A percentile compares a stretch with the other conserved stretches of the same genome.
Conservation (phyloP, 2,329 filamentous ascomycete genomes). For the Fusarium penzigii region DNA sequence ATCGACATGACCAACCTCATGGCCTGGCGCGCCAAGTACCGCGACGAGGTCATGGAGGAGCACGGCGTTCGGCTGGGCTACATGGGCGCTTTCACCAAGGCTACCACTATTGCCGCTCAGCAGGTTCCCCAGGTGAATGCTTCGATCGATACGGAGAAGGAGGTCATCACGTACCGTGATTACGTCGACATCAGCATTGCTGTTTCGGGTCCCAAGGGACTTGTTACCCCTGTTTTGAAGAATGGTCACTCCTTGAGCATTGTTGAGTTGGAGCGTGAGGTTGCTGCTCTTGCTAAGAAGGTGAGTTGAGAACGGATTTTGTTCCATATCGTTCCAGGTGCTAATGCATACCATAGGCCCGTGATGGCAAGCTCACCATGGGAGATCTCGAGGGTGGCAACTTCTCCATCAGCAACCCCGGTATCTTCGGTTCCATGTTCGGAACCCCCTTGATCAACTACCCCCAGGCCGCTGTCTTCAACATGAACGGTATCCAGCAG, state of each 20-base stretch:
- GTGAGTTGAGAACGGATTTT: conserved; percentile 46
- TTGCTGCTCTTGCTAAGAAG: conserved; percentile 63
- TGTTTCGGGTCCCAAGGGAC: conserved; percentile 68
- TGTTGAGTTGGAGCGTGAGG: conserved; percentile 50
- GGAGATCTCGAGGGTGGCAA: conserved; percentile 76
- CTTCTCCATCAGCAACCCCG: conserved; percentile 79
- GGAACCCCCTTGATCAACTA: conserved; percentile 74
- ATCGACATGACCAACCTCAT: conserved; percentile 64
- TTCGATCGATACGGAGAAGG: conserved; percentile 55
- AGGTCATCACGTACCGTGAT: conserved; percentile 59
- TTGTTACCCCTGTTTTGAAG: conserved; percentile 76
- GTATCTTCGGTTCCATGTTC: conserved; percentile 61
- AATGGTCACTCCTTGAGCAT: conserved; percentile 54
- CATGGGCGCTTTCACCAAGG: conserved; percentile 77
- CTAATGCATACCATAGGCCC: conserved; percentile 45
- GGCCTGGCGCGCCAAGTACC: conserved; percentile 65
- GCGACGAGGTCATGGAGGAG: conserved; percentile 41
- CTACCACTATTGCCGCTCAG: conserved; percentile 64
- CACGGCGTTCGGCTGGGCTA: conserved; percentile 56
- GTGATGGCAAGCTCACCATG: conserved; percentile 74
- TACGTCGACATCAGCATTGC: conserved; percentile 74
- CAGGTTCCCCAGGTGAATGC: conserved; percentile 74
- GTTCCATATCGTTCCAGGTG: too few species aligned
- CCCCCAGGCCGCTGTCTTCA: conserved; percentile 65
- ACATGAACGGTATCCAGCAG: conserved; percentile 58